These are phyloP conservation scores for Myxozyma neotropica DNA, from an alignment of 805 yeast species.

Conservation along the genomic window DNA sequence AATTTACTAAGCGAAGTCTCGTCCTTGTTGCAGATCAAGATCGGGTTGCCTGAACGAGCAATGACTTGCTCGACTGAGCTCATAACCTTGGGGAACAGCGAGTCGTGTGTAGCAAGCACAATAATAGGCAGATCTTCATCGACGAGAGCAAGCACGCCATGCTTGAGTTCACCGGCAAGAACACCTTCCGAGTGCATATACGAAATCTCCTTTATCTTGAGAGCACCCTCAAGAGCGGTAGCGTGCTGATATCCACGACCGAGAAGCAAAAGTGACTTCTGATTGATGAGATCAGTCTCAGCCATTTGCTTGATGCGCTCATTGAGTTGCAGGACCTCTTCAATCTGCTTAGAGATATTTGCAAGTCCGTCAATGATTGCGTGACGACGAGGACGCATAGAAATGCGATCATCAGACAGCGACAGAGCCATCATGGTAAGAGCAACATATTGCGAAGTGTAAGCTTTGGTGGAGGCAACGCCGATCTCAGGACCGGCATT, in stretches of 20 bases:
- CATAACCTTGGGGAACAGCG: constrained; percentile 92
- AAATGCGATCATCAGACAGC: constrained; percentile 87
- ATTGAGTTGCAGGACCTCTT: constrained; percentile 72
- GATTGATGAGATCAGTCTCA: constrained; percentile 68
- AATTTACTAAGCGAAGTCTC: constrained; percentile 50
- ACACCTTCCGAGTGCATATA: constrained; percentile 99
- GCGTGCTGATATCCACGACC: constrained; percentile 99
- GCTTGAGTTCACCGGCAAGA: constrained; percentile 97
- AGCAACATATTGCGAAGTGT: constrained; percentile 97
- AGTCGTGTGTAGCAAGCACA: constrained; percentile 94
- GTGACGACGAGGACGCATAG: constrained; percentile 70
- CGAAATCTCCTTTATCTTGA: constrained; percentile 96
- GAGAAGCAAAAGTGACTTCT: constrained; percentile 82
- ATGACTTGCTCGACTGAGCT: constrained; percentile 95
- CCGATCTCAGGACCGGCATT: constrained; percentile 99
- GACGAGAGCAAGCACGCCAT: constrained; percentile 95
- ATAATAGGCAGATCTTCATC: constrained; percentile 92
- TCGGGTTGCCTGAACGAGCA: constrained; percentile 97
- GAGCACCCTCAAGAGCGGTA: constrained; percentile 96
- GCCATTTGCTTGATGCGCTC: constrained; percentile 75
- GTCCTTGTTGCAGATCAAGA: constrained; percentile 85
- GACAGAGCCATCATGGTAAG: constrained; percentile 94
- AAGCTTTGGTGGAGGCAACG: constrained; percentile 98
- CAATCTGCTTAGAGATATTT: constrained; percentile 82
- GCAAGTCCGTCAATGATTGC: constrained; percentile 86